Base-by-base conservation (phyloP, 2,329 filamentous ascomycete genomes). In the Metarhizium brunneum region DNA sequence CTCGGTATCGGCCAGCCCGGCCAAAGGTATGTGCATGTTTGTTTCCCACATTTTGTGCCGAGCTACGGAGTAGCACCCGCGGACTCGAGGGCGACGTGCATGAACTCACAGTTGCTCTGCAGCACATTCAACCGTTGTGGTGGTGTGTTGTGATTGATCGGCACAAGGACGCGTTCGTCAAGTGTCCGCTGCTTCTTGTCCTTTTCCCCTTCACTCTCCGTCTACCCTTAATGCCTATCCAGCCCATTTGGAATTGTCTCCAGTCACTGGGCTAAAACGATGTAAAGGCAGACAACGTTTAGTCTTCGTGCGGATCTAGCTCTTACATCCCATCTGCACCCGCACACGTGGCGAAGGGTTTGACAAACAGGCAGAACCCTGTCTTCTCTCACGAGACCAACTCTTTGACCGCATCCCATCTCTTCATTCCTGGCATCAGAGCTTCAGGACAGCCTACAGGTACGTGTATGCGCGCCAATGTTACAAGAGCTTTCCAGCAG, bases 331-430 rank as follows among this genome's bases (percentile, higher is more conserved):
- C 20, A 30, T 48, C 45, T 48, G 53, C 53, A 50, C 47, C 40
- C 18, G 13, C 47, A 30, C 55, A 56, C 55, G 32, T 50, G 47
- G 51, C 38, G 45, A 16, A n/a, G 52, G 55, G 25, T 48, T 35
- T 20, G 32, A 48, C 40, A 38, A 54, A 29, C 52, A 54, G 47
- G 47, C 47, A 43, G 32, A 51, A 42, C 47, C 40, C 35, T 52
- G 42, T 35, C 16, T 47, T 32, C 30, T 32, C 30, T 25, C 40
- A 35, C 40, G 3, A 29, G 25, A 13, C 35, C 32, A 45, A 13
- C 3, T 18, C n/a, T 45, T 29, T 43, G 11, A 35, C 32, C 18
- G 42, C 18, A 45, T 45, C 50, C 13, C 38, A 43, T 30, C 18
- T 11, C 18, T 40, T 38, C 5, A 7, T 50, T 18, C 25, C 18